A percentile compares a stretch with the other conserved stretches of the same genome.
Evolutionary conservation across 208 protist genomes (phyloP).

Genomic region (Angomonas ambiguus): DNA sequence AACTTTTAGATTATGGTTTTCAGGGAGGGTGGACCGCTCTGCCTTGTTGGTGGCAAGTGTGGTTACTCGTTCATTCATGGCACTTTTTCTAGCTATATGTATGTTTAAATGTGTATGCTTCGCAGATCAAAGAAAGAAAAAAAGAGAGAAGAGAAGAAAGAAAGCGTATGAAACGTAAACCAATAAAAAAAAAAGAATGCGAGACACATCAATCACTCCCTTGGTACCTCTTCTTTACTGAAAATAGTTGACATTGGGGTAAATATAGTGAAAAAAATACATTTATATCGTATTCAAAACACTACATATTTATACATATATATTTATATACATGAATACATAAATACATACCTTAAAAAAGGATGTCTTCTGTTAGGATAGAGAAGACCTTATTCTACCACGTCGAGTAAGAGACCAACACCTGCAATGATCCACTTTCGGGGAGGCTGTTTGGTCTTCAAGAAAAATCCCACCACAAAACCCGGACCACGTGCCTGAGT

Average conservation of each 20-base stretch:
- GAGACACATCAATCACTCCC: no score
- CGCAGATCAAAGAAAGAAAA: neutral
- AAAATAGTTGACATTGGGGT: neutral
- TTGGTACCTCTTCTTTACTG: neutral
- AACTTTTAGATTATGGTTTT: conserved; percentile 30
- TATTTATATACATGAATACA: conserved; percentile 1
- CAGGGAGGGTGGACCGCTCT: neutral
- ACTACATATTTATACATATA: conserved; percentile 2
- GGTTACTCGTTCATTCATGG: neutral
- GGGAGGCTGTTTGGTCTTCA: conserved; percentile 94
- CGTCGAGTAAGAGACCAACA: conserved; percentile 94
- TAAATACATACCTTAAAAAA: neutral
- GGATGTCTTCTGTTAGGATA: neutral
- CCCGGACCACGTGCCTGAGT: conserved; percentile 93
- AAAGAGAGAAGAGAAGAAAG: conserved; percentile 6
- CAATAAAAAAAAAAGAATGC: conserved; percentile 1
- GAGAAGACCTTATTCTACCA: conserved; percentile 79
- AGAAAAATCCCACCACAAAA: conserved; percentile 94
- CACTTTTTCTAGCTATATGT: no score
- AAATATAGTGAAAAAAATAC: conserved; percentile 1
- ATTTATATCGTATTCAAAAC: neutral
- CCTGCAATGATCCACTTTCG: conserved; percentile 97
- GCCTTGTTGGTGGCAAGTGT: neutral
- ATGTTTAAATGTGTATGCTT: neutral
- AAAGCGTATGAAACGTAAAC: neutral